These are phyloP conservation scores for Chaetomium sp. DNA, from an alignment of 2,329 filamentous ascomycete species.

Conservation along the genomic window DNA sequence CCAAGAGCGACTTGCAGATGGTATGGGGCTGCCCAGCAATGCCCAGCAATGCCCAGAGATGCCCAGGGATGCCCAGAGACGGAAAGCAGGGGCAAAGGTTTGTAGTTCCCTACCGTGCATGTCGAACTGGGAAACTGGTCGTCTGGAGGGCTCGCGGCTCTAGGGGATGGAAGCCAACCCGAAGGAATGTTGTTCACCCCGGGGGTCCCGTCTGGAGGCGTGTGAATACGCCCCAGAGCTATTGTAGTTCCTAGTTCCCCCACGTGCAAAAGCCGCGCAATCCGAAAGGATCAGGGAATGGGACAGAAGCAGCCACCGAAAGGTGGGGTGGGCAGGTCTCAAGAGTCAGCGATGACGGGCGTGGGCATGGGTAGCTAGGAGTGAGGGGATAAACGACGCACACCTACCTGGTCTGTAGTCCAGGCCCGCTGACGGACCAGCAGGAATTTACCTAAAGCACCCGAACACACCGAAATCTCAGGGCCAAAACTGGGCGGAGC, in stretches of 20 bases:
- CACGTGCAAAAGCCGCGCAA: slow-evolving; percentile 10
- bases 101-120: too few species aligned
- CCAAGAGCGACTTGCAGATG: slow-evolving; percentile 5
- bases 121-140: background rate
- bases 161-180: background rate
- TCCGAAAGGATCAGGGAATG: slow-evolving; percentile 4
- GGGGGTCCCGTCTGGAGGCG: background rate
- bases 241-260: background rate
- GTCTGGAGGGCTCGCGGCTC: background rate
- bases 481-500: background rate
- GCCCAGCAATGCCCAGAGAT: slow-evolving; percentile 13
- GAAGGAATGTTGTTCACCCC: slow-evolving; percentile 2
- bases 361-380: background rate
- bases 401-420: background rate
- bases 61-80: background rate
- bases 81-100: background rate
- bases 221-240: background rate
- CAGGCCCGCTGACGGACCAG: background rate
- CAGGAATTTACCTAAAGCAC: background rate
- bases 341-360: background rate
- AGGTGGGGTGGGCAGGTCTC: slow-evolving; percentile 10
- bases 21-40: slow-evolving; percentile 7
- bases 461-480: background rate
- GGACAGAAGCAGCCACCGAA: slow-evolving; percentile 14
- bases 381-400: background rate